phyloP scores from a whole-genome alignment of 2,329 filamentous ascomycete genomes.

The Colletotrichum sp. region DNA sequence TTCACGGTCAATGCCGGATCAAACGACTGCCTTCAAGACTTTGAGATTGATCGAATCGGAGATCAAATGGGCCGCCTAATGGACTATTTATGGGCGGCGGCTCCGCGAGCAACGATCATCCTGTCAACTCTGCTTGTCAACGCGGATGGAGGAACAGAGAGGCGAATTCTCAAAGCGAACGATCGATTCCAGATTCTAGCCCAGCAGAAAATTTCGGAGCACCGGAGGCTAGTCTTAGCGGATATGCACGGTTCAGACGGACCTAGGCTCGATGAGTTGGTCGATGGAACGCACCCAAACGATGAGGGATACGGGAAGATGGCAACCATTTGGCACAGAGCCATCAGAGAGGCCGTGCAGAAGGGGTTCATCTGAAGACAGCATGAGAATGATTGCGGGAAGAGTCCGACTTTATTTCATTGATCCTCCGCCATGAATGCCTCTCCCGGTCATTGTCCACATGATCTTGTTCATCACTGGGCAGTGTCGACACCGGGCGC shows the following conservation, averaged over 20 bases:
- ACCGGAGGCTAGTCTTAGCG: conserved; percentile 32
- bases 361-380: conserved; percentile 24
- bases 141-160: conserved; percentile 13
- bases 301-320: conserved; percentile 39
- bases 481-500: not conserved
- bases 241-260: conserved; percentile 35
- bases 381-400: not conserved
- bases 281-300: conserved; percentile 37
- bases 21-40: conserved; percentile 40
- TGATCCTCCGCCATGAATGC: not conserved
- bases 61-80: not conserved
- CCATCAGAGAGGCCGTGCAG: conserved; percentile 30
- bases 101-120: not conserved
- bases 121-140: not conserved
- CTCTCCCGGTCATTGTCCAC: not conserved
- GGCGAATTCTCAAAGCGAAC: conserved; percentile 31
- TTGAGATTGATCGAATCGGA: conserved; percentile 28
- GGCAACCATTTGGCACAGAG: conserved; percentile 33
- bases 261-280: conserved; percentile 29
- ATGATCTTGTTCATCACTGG: not conserved
- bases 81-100: not conserved
- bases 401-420: not conserved
- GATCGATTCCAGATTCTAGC: conserved; percentile 28
- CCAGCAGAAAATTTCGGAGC: conserved; percentile 18
- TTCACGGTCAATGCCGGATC: conserved; percentile 43